Percentiles rank a stretch among this genome's conserved stretches.
These are phyloP conservation scores for Vanderwaltozyma tropicalis DNA, from an alignment of 805 yeast species.

Conservation along the genomic window DNA sequence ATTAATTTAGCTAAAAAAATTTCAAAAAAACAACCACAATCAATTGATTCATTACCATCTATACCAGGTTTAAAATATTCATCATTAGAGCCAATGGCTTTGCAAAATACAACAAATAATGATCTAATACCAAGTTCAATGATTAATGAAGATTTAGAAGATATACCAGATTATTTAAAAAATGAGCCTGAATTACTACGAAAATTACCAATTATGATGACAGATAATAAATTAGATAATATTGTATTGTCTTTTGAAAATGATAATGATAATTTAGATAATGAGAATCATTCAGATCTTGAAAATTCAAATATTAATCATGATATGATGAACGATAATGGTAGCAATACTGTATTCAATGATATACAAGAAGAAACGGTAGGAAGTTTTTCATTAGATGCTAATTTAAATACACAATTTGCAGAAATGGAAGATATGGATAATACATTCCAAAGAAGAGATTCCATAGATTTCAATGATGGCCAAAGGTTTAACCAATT, in stretches of 20 bases:
- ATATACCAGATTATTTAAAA: slow-evolving; percentile 6
- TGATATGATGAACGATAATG: slow-evolving; percentile 8
- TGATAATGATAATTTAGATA: slow-evolving; percentile 6
- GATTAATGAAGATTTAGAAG: slow-evolving; percentile 27
- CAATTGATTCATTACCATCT: slow-evolving; percentile 13
- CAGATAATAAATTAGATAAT: slow-evolving; percentile 23
- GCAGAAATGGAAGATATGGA: slow-evolving; percentile 26
- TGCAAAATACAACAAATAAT: slow-evolving; percentile 2
- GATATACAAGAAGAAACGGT: neutral
- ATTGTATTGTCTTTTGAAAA: slow-evolving; percentile 22
- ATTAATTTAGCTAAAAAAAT: slow-evolving; percentile 16
- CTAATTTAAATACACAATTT: slow-evolving; percentile 15
- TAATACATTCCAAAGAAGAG: slow-evolving; percentile 26
- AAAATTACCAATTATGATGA: slow-evolving; percentile 30
- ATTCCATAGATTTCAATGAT: slow-evolving; percentile 21
- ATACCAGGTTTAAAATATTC: slow-evolving; percentile 20
- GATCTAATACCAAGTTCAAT: slow-evolving; percentile 8
- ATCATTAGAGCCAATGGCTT: slow-evolving; percentile 4
- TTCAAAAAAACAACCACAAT: slow-evolving; percentile 14
- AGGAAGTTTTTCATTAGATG: slow-evolving; percentile 5
- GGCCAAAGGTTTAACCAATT: slow-evolving; percentile 2
- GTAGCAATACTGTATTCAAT: slow-evolving; percentile 4
- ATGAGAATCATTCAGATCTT: slow-evolving; percentile 1
- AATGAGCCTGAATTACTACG: neutral
- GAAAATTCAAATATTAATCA: neutral